A percentile compares a stretch with the other conserved stretches of the same genome.
phyloP scores from a whole-genome alignment of 495 filamentous ascomycete species.

The Amorphotheca resinae region DNA sequence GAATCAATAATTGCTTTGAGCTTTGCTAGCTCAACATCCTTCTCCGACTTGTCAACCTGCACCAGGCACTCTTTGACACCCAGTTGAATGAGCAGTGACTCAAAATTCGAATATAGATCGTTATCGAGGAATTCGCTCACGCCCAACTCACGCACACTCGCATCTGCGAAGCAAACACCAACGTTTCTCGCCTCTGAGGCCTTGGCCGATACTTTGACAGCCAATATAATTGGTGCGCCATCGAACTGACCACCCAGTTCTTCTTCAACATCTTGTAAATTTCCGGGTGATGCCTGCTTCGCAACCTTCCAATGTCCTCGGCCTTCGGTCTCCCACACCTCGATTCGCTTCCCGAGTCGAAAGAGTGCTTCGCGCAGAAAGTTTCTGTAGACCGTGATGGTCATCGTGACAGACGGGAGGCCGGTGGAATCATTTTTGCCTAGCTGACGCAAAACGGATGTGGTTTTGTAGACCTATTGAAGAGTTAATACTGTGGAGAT shows the following conservation, averaged over 20 bases:
- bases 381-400: constrained; percentile 83
- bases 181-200: constrained; percentile 76
- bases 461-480: constrained; percentile 81
- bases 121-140: constrained; percentile 98
- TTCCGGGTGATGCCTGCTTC: constrained; percentile 90
- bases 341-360: constrained; percentile 75
- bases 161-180: constrained; percentile 96
- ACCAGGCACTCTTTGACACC: constrained; percentile 91
- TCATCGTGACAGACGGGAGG: constrained; percentile 86
- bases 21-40: constrained; percentile 81
- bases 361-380: constrained; percentile 93
- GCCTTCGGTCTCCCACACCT: constrained; percentile 72
- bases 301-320: constrained; percentile 81
- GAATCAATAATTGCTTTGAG: constrained; percentile 78
- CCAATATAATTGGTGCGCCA: constrained; percentile 81
- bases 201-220: constrained; percentile 83
- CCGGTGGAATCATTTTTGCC: constrained; percentile 71
- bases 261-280: constrained; percentile 94
- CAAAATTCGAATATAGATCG: constrained; percentile 95
- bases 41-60: constrained; percentile 50
- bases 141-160: constrained; percentile 87
- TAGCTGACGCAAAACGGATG: constrained; percentile 82
- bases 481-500: not conserved
- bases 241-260: constrained; percentile 84
- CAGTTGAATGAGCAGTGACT: constrained; percentile 89